Evolutionary conservation across 2,329 filamentous ascomycete genomes (phyloP), one percentile per base, ranked within the genome.

Genomic region (Epichloe brachyelytri): DNA sequence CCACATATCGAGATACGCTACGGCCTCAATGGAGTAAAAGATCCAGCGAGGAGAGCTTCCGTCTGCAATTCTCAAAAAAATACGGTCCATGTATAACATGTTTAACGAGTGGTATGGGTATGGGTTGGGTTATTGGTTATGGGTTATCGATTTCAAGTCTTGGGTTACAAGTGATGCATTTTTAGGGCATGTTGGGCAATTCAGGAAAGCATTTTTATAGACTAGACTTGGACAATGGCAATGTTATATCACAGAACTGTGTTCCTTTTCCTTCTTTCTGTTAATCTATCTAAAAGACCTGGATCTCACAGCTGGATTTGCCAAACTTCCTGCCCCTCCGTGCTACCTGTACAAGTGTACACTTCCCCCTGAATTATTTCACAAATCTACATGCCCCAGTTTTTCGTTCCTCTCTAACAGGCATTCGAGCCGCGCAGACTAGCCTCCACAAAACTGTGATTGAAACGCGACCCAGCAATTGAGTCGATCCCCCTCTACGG

Each of bases 151-250:
- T 26, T 45, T 22, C 11, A 48, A n/a, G 38, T 33, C 17, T 17
- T 4, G 14, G 20, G 5, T 38, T 12, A 11, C 26, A 30, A 30
- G 26, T 10, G 26, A 37, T 44, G 39, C n/a, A 41, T 41, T 41
- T 19, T 15, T 3, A 41, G 7, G n/a, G 17, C 4, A 20, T 12
- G 6, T 41, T 5, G 40, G 14, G 40, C 26, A 49, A 36, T 43
- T 37, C 11, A 15, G 38, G 33, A 26, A 22, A 49, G 30, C 40
- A 39, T 19, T 41, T 22, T 38, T 30, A 43, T 34, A 50, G 37
- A 48, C 36, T 46, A 51, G 43, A 50, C 22, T 41, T 40, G 37
- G 38, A 46, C 39, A 39, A 50, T 43, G 51, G 51, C 48, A 53
- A 50, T 53, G 48, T 49, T 46, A 30, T 4, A 30, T 30, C 30